phyloP scores from a whole-genome alignment of 2,329 filamentous ascomycete genomes.

The Xylaria sp. region DNA sequence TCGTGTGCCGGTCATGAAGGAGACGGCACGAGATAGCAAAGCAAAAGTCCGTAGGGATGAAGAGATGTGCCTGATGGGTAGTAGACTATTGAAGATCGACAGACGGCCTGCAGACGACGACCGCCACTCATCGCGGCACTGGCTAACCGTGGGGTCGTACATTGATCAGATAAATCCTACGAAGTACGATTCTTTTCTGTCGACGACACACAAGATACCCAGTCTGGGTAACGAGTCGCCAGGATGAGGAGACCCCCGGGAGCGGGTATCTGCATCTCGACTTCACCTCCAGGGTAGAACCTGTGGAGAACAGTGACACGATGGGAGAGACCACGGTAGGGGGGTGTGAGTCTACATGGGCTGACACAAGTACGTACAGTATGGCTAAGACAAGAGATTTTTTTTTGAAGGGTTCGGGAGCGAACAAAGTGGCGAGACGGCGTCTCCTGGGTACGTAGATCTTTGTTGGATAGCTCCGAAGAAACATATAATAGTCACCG shows the following conservation, averaged over 20 bases:
- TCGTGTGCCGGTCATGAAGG: too few relatives aligned
- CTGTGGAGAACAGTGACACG: background rate
- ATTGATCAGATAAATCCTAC: conserved; percentile 4
- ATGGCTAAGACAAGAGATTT: background rate
- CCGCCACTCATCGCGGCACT: conserved; percentile 12
- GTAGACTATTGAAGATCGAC: conserved; percentile 13
- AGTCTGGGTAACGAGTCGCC: background rate
- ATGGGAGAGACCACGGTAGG: conserved; percentile 2
- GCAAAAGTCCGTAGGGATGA: background rate
- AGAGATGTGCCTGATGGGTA: background rate
- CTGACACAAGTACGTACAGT: background rate
- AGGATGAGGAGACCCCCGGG: background rate
- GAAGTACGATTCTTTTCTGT: background rate
- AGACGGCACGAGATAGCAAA: too few relatives aligned
- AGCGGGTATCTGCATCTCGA: conserved; percentile 8
- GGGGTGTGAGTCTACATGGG: background rate
- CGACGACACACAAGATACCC: background rate
- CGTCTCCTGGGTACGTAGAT: background rate
- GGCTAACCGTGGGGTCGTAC: background rate
- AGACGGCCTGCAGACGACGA: conserved; percentile 3
- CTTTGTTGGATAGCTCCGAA: background rate
- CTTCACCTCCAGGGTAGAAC: background rate
- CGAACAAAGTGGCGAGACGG: background rate
- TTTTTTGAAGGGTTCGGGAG: background rate
- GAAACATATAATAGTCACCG: background rate